A percentile compares a stretch with the other conserved stretches of the same genome.
Conservation (phyloP, 2,329 filamentous ascomycete species). For the Aspergillus jensenii region DNA sequence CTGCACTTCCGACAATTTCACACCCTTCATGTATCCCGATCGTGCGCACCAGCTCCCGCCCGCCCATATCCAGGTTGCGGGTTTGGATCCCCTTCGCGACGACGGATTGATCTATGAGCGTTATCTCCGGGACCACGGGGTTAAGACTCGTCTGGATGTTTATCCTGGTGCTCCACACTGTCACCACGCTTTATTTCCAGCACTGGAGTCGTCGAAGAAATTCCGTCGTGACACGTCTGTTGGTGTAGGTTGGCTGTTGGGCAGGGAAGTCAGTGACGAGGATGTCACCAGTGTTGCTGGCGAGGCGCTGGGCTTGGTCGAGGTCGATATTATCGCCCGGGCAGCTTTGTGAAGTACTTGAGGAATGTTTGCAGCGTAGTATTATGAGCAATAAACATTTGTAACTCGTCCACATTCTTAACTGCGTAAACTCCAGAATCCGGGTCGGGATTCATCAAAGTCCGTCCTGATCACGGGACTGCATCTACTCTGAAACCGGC, state of each 20-base stretch:
- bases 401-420: too few relatives aligned
- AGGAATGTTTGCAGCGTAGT: too few relatives aligned
- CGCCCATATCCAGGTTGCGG: constrained; percentile 4
- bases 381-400: too few relatives aligned
- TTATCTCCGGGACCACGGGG: constrained; percentile 1
- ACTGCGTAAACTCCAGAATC: too few relatives aligned
- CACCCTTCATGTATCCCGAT: neutral
- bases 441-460: too few relatives aligned
- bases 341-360: too few relatives aligned
- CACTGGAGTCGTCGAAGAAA: neutral
- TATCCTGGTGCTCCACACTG: constrained; percentile 2
- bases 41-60: neutral
- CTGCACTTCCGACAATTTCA: neutral
- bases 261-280: neutral
- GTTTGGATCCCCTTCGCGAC: constrained; percentile 4
- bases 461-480: too few relatives aligned
- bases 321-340: neutral
- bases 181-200: neutral
- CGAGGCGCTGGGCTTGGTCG: neutral
- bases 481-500: fast-evolving
- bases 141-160: constrained; percentile 1
- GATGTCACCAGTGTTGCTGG: neutral
- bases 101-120: constrained; percentile 3
- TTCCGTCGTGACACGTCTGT: neutral
- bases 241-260: constrained; percentile 1